phyloP scores from a whole-genome alignment of 768 basidiomycete genomes.

The Infundibulicybe gibba region DNA sequence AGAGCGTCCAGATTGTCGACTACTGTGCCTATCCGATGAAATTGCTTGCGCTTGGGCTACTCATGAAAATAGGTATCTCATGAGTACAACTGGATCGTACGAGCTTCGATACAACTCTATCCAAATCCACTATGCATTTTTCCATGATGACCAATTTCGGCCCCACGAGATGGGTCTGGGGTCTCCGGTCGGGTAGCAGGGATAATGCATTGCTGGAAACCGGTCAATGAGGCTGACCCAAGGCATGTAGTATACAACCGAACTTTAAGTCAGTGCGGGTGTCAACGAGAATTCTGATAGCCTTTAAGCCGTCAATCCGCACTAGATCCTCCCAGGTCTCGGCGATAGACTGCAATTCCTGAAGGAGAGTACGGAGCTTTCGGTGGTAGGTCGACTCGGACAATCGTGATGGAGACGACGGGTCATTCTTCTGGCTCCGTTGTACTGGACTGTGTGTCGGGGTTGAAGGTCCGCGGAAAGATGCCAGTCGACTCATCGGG shows the following conservation, averaged over 20 bases:
- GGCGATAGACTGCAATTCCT: conserved; percentile 59
- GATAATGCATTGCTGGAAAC: conserved; percentile 58
- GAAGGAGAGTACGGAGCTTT: conserved; percentile 63
- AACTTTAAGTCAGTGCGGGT: conserved; percentile 84
- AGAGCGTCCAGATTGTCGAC: conserved; percentile 65
- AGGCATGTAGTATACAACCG: conserved; percentile 17
- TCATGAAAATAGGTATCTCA: neutral
- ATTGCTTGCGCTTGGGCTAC: conserved; percentile 57
- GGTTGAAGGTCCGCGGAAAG: conserved; percentile 78
- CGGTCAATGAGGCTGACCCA: conserved; percentile 5
- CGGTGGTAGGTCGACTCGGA: conserved; percentile 80
- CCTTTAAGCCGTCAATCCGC: conserved; percentile 72
- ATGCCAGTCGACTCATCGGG: conserved; percentile 60
- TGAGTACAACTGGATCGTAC: conserved; percentile 36
- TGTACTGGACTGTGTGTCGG: conserved; percentile 65
- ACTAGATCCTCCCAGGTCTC: conserved; percentile 85
- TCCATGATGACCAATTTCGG: conserved; percentile 73
- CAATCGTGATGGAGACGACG: conserved; percentile 44
- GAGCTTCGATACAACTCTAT: conserved; percentile 56
- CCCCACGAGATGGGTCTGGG: conserved; percentile 54
- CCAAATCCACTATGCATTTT: conserved; percentile 53
- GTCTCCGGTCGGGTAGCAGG: conserved; percentile 50
- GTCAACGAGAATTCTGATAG: conserved; percentile 70
- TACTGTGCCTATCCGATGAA: conserved; percentile 58
- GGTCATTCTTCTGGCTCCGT: conserved; percentile 32